Base-by-base conservation (phyloP, 2,329 filamentous ascomycete genomes). In the Acarospora socialis region DNA sequence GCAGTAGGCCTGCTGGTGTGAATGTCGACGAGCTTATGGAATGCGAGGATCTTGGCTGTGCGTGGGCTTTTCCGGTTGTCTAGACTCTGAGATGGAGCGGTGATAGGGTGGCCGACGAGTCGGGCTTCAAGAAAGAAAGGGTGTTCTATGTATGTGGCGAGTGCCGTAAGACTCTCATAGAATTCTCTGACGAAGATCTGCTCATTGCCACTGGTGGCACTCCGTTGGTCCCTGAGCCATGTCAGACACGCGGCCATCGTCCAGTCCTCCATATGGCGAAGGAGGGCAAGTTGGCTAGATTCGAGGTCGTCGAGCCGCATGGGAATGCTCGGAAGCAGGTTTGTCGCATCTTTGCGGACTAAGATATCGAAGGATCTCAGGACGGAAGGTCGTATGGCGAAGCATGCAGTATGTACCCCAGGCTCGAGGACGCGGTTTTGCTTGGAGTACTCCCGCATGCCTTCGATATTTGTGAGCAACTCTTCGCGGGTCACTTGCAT, bases 401-500 rank as follows among this genome's bases (percentile, higher is more conserved):
- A 61, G n/a, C 55, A 53, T 16, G 53, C 48, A 5, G 61, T 38
- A 38, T 61, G 55, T 7, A 60, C 49, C 21, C 52, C 54, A 28
- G 54, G 36, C 14, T 38, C 35, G 30, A 42, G 41, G 22, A 49
- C 40, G 26, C 37, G 37, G 17, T 42, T 38, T 5, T 38, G 25
- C 3, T 36, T 29, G 10, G 39, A 29, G 49, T 73, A 81, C 12
- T 57, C 61, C 10, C 70, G 66, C 65, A 92, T 80, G 19, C 66
- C 63, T 7, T 60, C 57, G 9, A 92, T 58, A 36, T 74, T 70
- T 4, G 54, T 50, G 26, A 68, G 63, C 3, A 92, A 60, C n/a
- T 71, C 67, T 1, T 60, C 54, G 2, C 66, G 62, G 27, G 75
- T 66, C 34, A 92, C 73, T 47, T 87, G 80, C 64, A 92, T 77